Percentiles rank a stretch among this genome's conserved stretches.
Conservation (phyloP, 768 basidiomycete species). For the Symmetrospora coprosmae region DNA sequence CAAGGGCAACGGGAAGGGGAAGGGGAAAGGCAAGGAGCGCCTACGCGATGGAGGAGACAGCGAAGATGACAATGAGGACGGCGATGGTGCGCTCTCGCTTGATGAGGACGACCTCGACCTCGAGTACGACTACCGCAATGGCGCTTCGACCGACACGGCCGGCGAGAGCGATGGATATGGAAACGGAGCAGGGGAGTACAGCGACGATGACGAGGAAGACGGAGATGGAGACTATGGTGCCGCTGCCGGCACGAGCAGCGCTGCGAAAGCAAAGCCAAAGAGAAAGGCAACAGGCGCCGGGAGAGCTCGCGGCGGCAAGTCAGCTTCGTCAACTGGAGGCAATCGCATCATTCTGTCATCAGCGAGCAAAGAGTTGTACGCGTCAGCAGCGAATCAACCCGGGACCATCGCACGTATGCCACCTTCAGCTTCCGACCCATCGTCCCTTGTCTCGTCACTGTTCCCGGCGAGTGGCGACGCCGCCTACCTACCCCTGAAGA, state of each 20-base stretch:
- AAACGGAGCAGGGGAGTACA: no score
- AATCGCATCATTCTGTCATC: slow-evolving; percentile 14
- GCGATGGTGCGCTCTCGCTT: no score
- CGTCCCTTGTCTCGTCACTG: slow-evolving; percentile 24
- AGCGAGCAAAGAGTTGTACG: slow-evolving; percentile 11
- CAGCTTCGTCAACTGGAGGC: no score
- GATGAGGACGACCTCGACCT: no score
- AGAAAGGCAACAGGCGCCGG: background rate
- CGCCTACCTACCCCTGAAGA: slow-evolving; percentile 55
- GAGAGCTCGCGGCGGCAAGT: no score
- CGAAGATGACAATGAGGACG: no score
- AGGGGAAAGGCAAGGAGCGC: no score
- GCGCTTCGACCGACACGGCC: slow-evolving; percentile 19
- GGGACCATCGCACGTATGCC: slow-evolving; percentile 7
- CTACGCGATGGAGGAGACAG: no score
- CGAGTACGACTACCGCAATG: slow-evolving; percentile 12
- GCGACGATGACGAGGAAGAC: background rate
- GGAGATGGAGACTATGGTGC: background rate
- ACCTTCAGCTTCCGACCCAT: slow-evolving; percentile 6
- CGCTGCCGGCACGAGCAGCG: background rate
- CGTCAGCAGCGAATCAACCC: slow-evolving; percentile 31
- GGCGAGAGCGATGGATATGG: no score
- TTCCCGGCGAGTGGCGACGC: slow-evolving; percentile 40
- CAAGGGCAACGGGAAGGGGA: no score
- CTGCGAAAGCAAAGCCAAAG: slow-evolving; percentile 3